Evolutionary conservation across 306 rosid genomes (phyloP), one percentile per base, ranked within the genome.

Genomic region (Prunus fruticosa): DNA sequence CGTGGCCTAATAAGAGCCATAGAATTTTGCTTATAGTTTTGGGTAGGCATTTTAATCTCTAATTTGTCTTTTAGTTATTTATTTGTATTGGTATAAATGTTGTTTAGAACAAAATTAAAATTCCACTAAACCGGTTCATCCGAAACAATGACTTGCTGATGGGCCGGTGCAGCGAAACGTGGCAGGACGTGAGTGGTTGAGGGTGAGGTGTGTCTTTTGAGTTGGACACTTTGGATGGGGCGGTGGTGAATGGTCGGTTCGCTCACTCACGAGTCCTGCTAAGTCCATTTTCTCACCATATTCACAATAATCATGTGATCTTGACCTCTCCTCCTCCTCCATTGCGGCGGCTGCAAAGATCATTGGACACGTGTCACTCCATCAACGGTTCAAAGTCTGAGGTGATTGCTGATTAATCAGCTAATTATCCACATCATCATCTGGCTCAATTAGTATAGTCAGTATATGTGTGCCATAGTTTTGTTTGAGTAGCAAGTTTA

Each of bases 211-310:
- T 72, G 67, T 9, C 81, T 30, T 30, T 30, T 72, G 34, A 30
- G 13, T 38, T 38, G 64, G 76, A 38, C 11, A 25, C 1, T 23
- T 63, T 28, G 19, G 2, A 52, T 58, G 74, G 49, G 78, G 11
- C 67, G 70, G 86, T 63, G 83, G 53, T 46, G 78, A 67, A 28
- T 23, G 77, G 83, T 78, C 83, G 75, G 86, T 70, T 64, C 28
- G 22, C 27, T 64, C 79, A 61, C 53, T 23, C 52, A 47, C 4
- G 12, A 2, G 65, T 13, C 38, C 5, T 19, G 38, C 65, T 14
- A 11, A 2, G 18, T 72, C 76, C 71, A 12, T 25, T 38, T 16
- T n/a, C 16, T 8, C 27, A 38, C 72, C 38, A 70, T 27, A 1
- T 15, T 45, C 78, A 71, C 78, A 45, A 28, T 13, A 6, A 11